phyloP scores from a whole-genome alignment of 352 stramenopile species.

The Phytophthora pluvialis region DNA sequence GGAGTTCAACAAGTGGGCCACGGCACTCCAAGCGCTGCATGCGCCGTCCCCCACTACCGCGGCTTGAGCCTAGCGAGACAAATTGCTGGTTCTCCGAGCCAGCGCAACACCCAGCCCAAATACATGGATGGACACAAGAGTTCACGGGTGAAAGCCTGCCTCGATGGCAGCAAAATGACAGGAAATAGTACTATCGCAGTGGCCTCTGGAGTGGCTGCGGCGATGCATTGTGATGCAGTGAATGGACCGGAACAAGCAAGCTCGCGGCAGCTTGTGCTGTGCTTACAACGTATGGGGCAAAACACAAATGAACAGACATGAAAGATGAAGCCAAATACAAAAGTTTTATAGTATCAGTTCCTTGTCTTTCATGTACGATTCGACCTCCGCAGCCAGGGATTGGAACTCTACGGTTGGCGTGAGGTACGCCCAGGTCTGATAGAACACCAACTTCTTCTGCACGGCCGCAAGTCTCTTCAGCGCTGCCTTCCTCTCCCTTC shows the following conservation, averaged over 20 bases:
- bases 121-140: constrained; percentile 2
- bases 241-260: constrained; percentile 25
- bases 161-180: constrained; percentile 31
- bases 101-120: constrained; percentile 10
- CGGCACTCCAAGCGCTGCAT: constrained; percentile 62
- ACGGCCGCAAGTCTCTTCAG: constrained; percentile 40
- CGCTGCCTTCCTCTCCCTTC: constrained; percentile 30
- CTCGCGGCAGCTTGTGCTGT: constrained; percentile 32
- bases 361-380: constrained; percentile 28
- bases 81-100: constrained; percentile 7
- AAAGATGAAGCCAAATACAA: constrained; percentile 37
- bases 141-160: constrained; percentile 14
- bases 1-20: constrained; percentile 89
- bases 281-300: constrained; percentile 34
- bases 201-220: constrained; percentile 11
- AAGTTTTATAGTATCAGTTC: constrained; percentile 35
- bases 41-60: constrained; percentile 41
- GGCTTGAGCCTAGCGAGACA: constrained; percentile 38
- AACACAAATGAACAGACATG: constrained; percentile 23
- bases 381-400: constrained; percentile 29
- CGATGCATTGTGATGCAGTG: constrained; percentile 29
- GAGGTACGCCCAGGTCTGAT: constrained; percentile 54
- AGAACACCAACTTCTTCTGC: constrained; percentile 69
- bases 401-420: constrained; percentile 30
- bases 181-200: constrained; percentile 37